Base-by-base conservation (phyloP, 371 early-diverging fungal species). In the Mortierella sp. region DNA sequence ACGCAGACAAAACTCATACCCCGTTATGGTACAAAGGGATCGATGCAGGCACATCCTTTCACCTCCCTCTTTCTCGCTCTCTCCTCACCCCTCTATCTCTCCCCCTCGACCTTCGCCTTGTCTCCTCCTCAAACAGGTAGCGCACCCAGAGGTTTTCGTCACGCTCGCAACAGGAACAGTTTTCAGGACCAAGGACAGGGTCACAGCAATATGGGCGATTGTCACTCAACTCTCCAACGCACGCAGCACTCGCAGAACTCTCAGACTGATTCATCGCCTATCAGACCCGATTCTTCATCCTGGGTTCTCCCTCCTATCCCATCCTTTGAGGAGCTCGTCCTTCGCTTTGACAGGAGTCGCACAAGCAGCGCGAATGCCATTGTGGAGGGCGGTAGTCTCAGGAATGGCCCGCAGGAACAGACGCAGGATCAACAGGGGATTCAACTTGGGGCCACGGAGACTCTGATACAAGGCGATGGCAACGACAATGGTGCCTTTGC, bases 261-360 rank as follows among this genome's bases (percentile, higher is more conserved):
- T 66, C 66, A 44, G 31, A 44, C 19, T 31, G 29, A 29, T 1
- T 55, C 16, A 16, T 34, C 58, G 34, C 19, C 34, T 58, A 8
- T 9, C 19, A 29, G 34, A 6, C 31, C 34, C 14, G 58, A 58
- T 2, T 31, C 58, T 0, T 16, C 34, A 29, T 14, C 75, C 6
- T 82, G 78, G 78, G 44, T 69, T 41, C 70, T 82, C 7, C 83
- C 83, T 26, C 78, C 78, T 10, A 77, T 78, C 52, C 77, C 83
- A 0, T 47, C 67, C 63, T 82, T 82, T 39, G 31, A 78, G 2
- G 78, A 78, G n/a, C 66, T 78, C 40, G 67, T 67, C n/a, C 58
- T 78, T 16, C 66, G 67, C 31, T 70, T 82, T 34, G 83, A 78
- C n/a, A 68, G 50, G 45, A 76, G 70, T 26, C 63, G 70, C 1